Evolutionary conservation across 768 basidiomycete species (phyloP), one percentile per base, ranked within the genome.

Genomic region (Panaeolus papilionaceus): DNA sequence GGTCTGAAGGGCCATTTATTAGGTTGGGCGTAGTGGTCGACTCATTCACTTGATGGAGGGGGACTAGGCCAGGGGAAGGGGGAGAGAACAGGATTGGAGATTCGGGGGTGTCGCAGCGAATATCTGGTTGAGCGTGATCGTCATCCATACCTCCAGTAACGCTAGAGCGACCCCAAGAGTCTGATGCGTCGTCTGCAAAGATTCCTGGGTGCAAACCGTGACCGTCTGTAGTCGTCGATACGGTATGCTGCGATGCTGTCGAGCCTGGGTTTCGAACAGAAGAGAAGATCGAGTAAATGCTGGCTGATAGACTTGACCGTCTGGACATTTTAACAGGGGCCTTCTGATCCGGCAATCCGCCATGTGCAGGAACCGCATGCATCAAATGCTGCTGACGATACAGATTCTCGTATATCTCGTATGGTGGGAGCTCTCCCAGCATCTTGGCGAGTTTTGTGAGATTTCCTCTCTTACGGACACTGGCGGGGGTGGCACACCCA

Each of bases 21-120:
- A 47, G 69, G 44, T 40, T 18, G 20, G 51, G 49, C 61, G n/a
- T 69, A 40, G 61, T 39, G 26, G 49, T 20, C 33, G 33, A 33
- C 42, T 33, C 37, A 37, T n/a, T 20, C 42, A 58, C 62, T 10
- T 45, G 61, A 58, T 37, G 61, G 12, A 7, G 33, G 66, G 51
- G n/a, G 9, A 61, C 49, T 42, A 66, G 49, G 28, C 66, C 49
- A 11, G 76, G 75, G 11, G 76, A 75, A 28, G 77, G 76, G 8
- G 74, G 72, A 18, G 71, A 70, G 66, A 79, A 79, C 11, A 73
- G 66, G n/a, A 78, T 77, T 3, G 78, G 78, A 8, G 78, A 79
- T 38, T 72, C 72, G 14, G 75, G 72, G 2, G 73, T 67, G 20
- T 49, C 20, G 47, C 66, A 47, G 33, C 62, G 66, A 14, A 68